phyloP scores from a whole-genome alignment of 306 rosid species.

The Purshia tridentata region DNA sequence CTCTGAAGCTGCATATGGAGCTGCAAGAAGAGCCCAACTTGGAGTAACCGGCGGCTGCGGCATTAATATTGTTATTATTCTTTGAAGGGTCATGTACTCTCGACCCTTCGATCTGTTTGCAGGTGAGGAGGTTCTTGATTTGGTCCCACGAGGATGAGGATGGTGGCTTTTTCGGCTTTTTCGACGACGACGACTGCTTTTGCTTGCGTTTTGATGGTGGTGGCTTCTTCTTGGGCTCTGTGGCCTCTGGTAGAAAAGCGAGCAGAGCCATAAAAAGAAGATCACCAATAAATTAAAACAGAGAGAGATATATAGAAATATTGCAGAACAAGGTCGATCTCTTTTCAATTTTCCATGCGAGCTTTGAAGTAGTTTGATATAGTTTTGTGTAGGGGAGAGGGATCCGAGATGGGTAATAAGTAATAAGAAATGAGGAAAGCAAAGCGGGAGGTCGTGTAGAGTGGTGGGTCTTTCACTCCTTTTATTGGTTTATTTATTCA shows the following conservation, averaged over 20 bases:
- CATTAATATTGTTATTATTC: not conserved
- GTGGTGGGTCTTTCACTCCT: conserved; percentile 24
- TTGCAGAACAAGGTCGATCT: conserved; percentile 5
- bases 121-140: conserved; percentile 74
- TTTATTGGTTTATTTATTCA: conserved; percentile 2
- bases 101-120: conserved; percentile 82
- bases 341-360: conserved; percentile 21
- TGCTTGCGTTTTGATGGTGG: conserved; percentile 32
- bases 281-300: not conserved
- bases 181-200: conserved; percentile 28
- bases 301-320: not conserved
- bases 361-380: conserved; percentile 14
- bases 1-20: conserved; percentile 89
- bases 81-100: conserved; percentile 75
- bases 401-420: conserved; percentile 32
- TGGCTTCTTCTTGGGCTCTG: conserved; percentile 33
- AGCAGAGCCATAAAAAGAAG: conserved; percentile 55
- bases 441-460: conserved; percentile 17
- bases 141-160: conserved; percentile 81
- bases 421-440: conserved; percentile 1
- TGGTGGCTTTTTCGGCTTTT: conserved; percentile 34
- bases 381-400: conserved; percentile 12
- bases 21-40: conserved; percentile 86
- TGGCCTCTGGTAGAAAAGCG: conserved; percentile 49
- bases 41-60: conserved; percentile 36